These are phyloP conservation scores for Penicillium sp. DNA, from an alignment of 2,329 filamentous ascomycete genomes.

Conservation along the genomic window DNA sequence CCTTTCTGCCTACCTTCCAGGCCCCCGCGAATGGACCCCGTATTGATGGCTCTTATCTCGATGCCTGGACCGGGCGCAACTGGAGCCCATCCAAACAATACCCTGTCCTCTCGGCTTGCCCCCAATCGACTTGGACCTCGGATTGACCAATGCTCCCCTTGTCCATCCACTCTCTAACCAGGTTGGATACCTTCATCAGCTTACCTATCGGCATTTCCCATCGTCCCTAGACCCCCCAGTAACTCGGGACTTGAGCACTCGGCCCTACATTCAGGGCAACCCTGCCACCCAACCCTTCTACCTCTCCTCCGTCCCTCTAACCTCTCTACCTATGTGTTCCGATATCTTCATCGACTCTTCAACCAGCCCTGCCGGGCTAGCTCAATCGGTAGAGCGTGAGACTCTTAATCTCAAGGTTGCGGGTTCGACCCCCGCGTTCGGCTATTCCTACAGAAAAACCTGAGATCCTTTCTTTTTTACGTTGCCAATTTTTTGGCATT, in stretches of 20 bases:
- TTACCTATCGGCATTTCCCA: conserved; percentile 8
- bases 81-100: background rate
- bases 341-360: background rate
- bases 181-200: background rate
- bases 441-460: conserved; percentile 35
- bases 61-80: conserved; percentile 12
- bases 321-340: background rate
- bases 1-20: conserved; percentile 15
- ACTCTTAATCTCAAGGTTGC: conserved; percentile 55
- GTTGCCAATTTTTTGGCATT: background rate
- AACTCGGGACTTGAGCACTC: background rate
- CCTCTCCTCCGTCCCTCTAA: background rate
- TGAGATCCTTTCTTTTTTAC: conserved; percentile 30
- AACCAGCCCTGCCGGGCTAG: conserved; percentile 50
- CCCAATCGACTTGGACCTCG: background rate
- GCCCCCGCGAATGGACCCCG: conserved; percentile 10
- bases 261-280: background rate
- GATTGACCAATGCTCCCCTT: background rate
- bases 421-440: conserved; percentile 53
- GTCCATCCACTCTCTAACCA: background rate
- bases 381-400: conserved; percentile 60
- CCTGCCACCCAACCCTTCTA: background rate
- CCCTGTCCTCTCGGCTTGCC: background rate
- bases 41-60: background rate
- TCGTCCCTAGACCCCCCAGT: conserved; percentile 1